A percentile compares a stretch with the other conserved stretches of the same genome.
Evolutionary conservation across 108 stramenopile genomes (phyloP).

Genomic region (Stephanodiscus triporus): DNA sequence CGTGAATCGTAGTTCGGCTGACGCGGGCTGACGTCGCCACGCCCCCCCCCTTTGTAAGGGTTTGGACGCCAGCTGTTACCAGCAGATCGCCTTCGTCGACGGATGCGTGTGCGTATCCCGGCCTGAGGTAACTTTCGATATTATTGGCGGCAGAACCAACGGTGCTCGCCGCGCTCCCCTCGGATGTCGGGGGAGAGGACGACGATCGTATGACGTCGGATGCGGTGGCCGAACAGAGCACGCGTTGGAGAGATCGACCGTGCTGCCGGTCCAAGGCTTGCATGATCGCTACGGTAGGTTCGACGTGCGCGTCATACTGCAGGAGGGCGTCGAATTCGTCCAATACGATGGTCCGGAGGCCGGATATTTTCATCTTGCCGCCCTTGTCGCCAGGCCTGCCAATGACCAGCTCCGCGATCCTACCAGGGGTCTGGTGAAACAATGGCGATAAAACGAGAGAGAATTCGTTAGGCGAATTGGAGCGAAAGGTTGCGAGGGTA

Average conservation of each 20-base stretch:
- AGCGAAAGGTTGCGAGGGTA: too few relatives aligned
- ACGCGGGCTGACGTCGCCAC: conserved; percentile 53
- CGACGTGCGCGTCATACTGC: conserved; percentile 76
- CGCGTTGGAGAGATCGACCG: conserved; percentile 55
- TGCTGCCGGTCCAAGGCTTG: conserved; percentile 64
- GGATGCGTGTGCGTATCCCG: conserved; percentile 74
- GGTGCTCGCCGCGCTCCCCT: conserved; percentile 12
- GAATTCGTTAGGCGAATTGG: too few relatives aligned
- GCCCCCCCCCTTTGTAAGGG: conserved; percentile 9
- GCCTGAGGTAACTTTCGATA: conserved; percentile 58
- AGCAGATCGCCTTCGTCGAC: conserved; percentile 71
- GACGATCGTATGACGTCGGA: conserved; percentile 60
- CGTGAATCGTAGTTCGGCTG: conserved; percentile 85
- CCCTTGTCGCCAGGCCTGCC: conserved; percentile 78
- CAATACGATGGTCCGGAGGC: conserved; percentile 69
- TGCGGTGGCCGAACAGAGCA: conserved; percentile 88
- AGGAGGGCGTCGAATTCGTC: conserved; percentile 92
- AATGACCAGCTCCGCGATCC: conserved; percentile 84
- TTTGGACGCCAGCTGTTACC: conserved; percentile 52
- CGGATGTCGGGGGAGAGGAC: not conserved
- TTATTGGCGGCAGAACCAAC: conserved; percentile 13
- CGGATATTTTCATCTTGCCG: conserved; percentile 69
- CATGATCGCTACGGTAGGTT: conserved; percentile 77
- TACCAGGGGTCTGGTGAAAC: conserved; percentile 64
- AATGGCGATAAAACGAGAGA: not conserved